These are phyloP conservation scores for Leptographium galeiforme DNA, from an alignment of 2,329 filamentous ascomycete genomes.

Conservation along the genomic window DNA sequence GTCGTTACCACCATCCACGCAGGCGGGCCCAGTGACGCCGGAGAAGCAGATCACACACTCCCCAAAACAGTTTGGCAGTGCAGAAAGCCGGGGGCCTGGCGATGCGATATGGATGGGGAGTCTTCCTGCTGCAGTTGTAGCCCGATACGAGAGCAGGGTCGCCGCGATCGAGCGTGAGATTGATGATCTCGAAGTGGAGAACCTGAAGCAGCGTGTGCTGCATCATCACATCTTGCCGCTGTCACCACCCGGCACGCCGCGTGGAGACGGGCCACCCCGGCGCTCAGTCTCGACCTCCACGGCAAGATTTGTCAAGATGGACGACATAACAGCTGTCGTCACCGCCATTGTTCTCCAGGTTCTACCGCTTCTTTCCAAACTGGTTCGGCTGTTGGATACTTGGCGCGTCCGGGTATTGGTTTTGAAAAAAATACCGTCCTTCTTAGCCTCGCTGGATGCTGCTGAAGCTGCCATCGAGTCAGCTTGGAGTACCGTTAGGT, in stretches of 20 bases:
- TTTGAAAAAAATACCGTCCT: constrained; percentile 56
- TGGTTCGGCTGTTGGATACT: constrained; percentile 58
- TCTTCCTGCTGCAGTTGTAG: constrained; percentile 49
- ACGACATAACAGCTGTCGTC: constrained; percentile 79
- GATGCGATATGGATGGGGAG: constrained; percentile 51
- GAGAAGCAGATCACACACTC: constrained; percentile 3
- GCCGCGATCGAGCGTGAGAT: constrained; percentile 60
- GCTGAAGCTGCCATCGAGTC: constrained; percentile 50
- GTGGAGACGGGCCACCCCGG: constrained; percentile 10
- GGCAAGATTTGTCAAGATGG: constrained; percentile 55
- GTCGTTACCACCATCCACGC: background rate
- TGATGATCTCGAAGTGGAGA: constrained; percentile 62
- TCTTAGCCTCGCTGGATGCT: constrained; percentile 53
- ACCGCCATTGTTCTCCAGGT: constrained; percentile 86
- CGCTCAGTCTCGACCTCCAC: constrained; percentile 25
- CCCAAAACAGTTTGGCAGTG: background rate
- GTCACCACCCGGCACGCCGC: constrained; percentile 35
- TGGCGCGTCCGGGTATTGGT: constrained; percentile 72
- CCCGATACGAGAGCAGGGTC: constrained; percentile 57
- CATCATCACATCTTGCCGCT: constrained; percentile 60
- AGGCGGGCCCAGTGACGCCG: constrained; percentile 5
- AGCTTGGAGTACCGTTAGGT: constrained; percentile 49
- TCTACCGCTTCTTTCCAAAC: constrained; percentile 63
- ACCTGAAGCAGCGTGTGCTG: constrained; percentile 79
- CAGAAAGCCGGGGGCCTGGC: constrained; percentile 6